These are phyloP conservation scores for Lichtheimia hyalospora DNA, from an alignment of 371 early-diverging fungal species.

Conservation along the genomic window DNA sequence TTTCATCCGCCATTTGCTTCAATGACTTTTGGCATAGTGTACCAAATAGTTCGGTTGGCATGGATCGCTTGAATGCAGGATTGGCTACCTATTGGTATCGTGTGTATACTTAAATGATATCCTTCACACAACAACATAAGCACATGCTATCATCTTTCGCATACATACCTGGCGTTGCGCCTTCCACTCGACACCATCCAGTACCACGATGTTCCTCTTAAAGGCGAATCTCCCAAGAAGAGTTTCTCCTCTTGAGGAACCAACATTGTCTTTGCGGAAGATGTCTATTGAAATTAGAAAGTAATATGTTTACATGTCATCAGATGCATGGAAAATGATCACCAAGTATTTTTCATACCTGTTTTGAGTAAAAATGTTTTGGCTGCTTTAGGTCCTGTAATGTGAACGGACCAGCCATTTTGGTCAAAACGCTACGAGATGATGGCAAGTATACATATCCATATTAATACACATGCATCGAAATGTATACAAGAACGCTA, in stretches of 20 bases:
- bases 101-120: not conserved
- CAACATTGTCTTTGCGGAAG: not conserved
- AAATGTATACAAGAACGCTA: no score
- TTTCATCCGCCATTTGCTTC: conserved; percentile 10
- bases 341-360: not conserved
- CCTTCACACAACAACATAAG: not conserved
- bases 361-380: not conserved
- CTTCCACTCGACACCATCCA: not conserved
- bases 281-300: not conserved
- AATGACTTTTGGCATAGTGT: conserved; percentile 18
- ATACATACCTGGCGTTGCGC: not conserved
- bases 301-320: no score
- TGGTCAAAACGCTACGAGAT: not conserved
- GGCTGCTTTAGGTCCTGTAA: not conserved
- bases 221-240: not conserved
- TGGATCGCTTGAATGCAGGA: conserved; percentile 26
- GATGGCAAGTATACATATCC: no score
- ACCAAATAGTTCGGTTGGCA: conserved; percentile 27
- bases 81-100: conserved; percentile 11
- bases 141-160: not conserved
- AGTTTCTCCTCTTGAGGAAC: not conserved
- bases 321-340: no score
- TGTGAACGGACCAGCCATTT: not conserved
- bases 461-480: no score
- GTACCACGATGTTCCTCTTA: not conserved